Conservation (phyloP, 2,329 filamentous ascomycete species). For the Tolypocladium tundrense region DNA sequence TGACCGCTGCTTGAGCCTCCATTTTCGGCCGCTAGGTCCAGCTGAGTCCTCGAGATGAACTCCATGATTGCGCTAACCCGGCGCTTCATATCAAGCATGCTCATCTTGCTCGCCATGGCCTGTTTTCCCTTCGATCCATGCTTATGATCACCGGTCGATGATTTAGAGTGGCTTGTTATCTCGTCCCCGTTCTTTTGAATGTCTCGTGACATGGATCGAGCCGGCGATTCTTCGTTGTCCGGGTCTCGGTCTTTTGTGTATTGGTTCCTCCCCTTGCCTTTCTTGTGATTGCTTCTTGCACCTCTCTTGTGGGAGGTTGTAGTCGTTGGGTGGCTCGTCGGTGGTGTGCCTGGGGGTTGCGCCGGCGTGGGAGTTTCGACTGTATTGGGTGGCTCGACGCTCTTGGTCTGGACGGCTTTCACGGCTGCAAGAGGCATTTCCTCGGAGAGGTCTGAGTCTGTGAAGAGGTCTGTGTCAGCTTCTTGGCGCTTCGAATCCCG, state of each 20-base stretch:
- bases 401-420: constrained; percentile 17
- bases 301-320: constrained; percentile 46
- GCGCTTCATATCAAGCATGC: constrained; percentile 80
- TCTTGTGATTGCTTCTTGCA: constrained; percentile 51
- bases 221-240: constrained; percentile 46
- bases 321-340: constrained; percentile 33
- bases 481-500: neutral
- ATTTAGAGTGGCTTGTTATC: constrained; percentile 22
- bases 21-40: constrained; percentile 65
- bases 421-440: constrained; percentile 45
- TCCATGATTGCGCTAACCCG: constrained; percentile 77
- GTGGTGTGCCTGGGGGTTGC: constrained; percentile 27
- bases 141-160: constrained; percentile 36
- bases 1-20: constrained; percentile 26
- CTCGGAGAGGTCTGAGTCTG: constrained; percentile 64
- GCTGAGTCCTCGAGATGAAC: constrained; percentile 80
- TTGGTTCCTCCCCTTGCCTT: constrained; percentile 67
- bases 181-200: constrained; percentile 26
- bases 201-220: constrained; percentile 44
- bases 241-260: constrained; percentile 67
- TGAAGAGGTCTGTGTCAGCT: constrained; percentile 5
- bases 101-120: constrained; percentile 55
- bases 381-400: constrained; percentile 16
- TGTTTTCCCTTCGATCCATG: constrained; percentile 41
- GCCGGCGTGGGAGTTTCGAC: constrained; percentile 19